Evolutionary conservation across 2,329 filamentous ascomycete genomes (phyloP).

Genomic region (Aspergillus ochraceus): DNA sequence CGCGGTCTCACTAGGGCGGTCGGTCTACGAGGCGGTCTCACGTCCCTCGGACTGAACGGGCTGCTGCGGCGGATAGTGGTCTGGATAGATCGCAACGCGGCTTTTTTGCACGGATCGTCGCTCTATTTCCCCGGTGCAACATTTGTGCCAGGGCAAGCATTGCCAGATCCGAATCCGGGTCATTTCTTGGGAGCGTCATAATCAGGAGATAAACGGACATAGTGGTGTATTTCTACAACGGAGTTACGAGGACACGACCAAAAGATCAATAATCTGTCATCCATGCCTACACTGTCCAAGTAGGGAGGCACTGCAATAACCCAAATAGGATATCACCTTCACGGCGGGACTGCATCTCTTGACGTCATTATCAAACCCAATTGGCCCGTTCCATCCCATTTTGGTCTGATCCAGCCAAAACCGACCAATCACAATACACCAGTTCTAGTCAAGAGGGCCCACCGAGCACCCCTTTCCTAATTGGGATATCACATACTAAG

Average conservation of each 20-base stretch:
- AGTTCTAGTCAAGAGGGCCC: no score
- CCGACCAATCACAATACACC: no score
- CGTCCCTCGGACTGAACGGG: constrained; percentile 45
- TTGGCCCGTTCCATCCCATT: not conserved
- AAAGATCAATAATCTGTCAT: not conserved
- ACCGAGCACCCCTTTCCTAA: not conserved
- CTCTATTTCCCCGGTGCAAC: constrained; percentile 34
- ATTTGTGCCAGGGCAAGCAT: constrained; percentile 25
- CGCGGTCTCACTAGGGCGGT: constrained; percentile 46
- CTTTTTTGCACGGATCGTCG: constrained; percentile 35
- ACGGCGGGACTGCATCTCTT: not conserved
- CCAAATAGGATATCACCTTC: constrained; percentile 1
- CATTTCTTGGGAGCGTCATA: constrained; percentile 31
- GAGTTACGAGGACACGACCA: not conserved
- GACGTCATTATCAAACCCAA: not conserved
- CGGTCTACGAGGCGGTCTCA: constrained; percentile 46
- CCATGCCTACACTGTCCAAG: not conserved
- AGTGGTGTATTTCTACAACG: not conserved
- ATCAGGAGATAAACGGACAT: not conserved
- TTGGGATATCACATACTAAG: constrained; percentile 24
- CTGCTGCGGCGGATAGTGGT: constrained; percentile 49
- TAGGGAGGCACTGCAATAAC: not conserved
- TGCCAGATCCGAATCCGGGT: constrained; percentile 33
- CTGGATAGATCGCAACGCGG: constrained; percentile 50
- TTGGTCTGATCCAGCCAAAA: no score